phyloP scores from a whole-genome alignment of 2,329 filamentous ascomycete genomes.

The Diaporthe sp. region DNA sequence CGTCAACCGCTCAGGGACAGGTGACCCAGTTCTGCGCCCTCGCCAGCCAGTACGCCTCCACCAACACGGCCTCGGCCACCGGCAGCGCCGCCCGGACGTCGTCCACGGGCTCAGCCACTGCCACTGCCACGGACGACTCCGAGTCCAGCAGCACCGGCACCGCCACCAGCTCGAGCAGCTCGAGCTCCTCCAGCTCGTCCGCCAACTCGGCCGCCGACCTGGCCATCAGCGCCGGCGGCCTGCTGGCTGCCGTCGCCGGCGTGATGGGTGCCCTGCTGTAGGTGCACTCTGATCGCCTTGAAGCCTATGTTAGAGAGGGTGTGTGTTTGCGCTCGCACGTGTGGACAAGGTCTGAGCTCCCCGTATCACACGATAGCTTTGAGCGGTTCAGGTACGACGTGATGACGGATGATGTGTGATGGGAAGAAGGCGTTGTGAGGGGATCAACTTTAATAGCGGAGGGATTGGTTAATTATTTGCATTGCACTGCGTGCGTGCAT shows the following conservation, averaged over 20 bases:
- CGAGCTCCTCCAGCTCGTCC: slow-evolving; percentile 27
- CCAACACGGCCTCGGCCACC: slow-evolving; percentile 45
- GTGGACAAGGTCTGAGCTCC: neutral
- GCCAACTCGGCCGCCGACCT: slow-evolving; percentile 38
- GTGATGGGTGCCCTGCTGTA: slow-evolving; percentile 51
- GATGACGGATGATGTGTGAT: slow-evolving; percentile 3
- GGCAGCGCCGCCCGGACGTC: slow-evolving; percentile 43
- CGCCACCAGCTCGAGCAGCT: slow-evolving; percentile 18
- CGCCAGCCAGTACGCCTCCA: slow-evolving; percentile 56
- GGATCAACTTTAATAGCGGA: slow-evolving; percentile 17
- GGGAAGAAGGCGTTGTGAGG: neutral
- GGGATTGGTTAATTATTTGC: slow-evolving; percentile 15
- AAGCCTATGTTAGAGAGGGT: neutral
- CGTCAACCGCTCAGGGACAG: slow-evolving; percentile 52
- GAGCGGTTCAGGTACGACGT: slow-evolving; percentile 1
- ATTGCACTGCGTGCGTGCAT: slow-evolving; percentile 13
- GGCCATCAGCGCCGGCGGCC: slow-evolving; percentile 48
- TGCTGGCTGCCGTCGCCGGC: slow-evolving; percentile 51
- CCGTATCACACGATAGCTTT: neutral
- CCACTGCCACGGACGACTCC: slow-evolving; percentile 14
- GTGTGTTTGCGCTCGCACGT: too few species aligned
- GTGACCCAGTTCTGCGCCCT: slow-evolving; percentile 61
- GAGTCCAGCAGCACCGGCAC: slow-evolving; percentile 38
- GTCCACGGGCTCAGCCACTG: slow-evolving; percentile 42
- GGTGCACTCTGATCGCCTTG: neutral